Conservation (phyloP, 768 basidiomycete species). For the Boletus rubroflammeus region DNA sequence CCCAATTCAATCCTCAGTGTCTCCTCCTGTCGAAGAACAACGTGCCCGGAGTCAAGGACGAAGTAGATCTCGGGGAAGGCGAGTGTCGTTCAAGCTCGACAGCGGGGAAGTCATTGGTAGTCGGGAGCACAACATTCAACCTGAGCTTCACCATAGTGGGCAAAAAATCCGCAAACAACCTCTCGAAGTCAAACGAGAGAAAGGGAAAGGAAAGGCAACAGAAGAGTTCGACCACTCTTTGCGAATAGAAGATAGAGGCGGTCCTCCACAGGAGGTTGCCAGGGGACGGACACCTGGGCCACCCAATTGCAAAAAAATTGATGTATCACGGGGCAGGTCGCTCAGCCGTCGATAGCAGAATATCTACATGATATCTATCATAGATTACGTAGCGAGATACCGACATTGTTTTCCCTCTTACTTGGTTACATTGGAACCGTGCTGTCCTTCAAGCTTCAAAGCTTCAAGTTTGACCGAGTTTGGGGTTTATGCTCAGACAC, state of each 20-base stretch:
- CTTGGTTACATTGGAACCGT: background rate
- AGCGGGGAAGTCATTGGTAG: slow-evolving; percentile 16
- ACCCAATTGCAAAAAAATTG: slow-evolving; percentile 14
- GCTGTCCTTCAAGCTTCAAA: too few relatives aligned
- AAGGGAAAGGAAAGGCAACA: slow-evolving; percentile 13
- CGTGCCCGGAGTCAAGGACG: slow-evolving; percentile 40
- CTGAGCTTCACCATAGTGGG: slow-evolving; percentile 2
- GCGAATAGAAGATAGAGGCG: slow-evolving; percentile 14
- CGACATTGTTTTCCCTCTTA: slow-evolving; percentile 1
- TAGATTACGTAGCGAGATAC: slow-evolving; percentile 9
- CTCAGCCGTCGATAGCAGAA: slow-evolving; percentile 20
- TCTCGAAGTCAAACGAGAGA: slow-evolving; percentile 14
- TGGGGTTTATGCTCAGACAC: slow-evolving; percentile 8
- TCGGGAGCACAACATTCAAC: slow-evolving; percentile 7
- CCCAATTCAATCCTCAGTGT: slow-evolving; percentile 38
- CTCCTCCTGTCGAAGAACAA: slow-evolving; percentile 32
- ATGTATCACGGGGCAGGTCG: slow-evolving; percentile 19
- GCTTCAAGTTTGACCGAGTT: too few relatives aligned
- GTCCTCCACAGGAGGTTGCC: slow-evolving; percentile 5
- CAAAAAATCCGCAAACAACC: slow-evolving; percentile 6
- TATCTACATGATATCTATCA: slow-evolving; percentile 5
- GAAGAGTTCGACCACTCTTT: slow-evolving; percentile 1
- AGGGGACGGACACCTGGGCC: slow-evolving; percentile 29
- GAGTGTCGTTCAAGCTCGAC: slow-evolving; percentile 53
- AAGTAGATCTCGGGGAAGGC: slow-evolving; percentile 52